Conservation (phyloP, 805 yeast genomes). For the Myxozyma neotropica region DNA sequence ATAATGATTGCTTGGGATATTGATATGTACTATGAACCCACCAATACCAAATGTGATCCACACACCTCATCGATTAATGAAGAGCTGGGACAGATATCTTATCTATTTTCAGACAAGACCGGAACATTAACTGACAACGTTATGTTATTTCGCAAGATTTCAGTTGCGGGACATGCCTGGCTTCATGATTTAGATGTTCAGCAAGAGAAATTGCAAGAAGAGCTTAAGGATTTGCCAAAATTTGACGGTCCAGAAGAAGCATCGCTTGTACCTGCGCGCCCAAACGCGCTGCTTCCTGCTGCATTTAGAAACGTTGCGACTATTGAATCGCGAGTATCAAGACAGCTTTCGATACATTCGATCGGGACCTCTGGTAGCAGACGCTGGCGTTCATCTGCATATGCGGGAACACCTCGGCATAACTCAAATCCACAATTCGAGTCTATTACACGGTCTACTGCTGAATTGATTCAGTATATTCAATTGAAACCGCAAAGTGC, state of each 20-base stretch:
- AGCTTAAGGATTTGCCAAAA: not conserved
- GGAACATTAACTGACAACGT: constrained; percentile 95
- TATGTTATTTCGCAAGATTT: constrained; percentile 88
- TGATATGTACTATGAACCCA: constrained; percentile 85
- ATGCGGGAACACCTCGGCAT: constrained; percentile 3
- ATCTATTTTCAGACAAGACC: constrained; percentile 93
- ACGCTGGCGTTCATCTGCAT: constrained; percentile 29
- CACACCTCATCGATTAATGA: constrained; percentile 94
- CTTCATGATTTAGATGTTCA: constrained; percentile 68
- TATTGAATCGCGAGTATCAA: constrained; percentile 15
- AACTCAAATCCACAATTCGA: not conserved
- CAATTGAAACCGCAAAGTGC: constrained; percentile 70
- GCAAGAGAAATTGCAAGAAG: constrained; percentile 37
- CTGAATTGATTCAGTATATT: constrained; percentile 67
- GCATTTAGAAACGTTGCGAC: constrained; percentile 25
- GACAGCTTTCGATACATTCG: not conserved
- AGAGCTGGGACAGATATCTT: constrained; percentile 95
- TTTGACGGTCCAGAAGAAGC: not conserved
- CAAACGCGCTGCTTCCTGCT: constrained; percentile 17
- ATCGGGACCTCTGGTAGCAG: constrained; percentile 6
- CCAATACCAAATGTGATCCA: constrained; percentile 91
- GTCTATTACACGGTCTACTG: constrained; percentile 49
- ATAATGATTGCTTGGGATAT: constrained; percentile 82
- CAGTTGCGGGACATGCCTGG: constrained; percentile 90
- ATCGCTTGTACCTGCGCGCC: not conserved